Base-by-base conservation (phyloP, 208 protist genomes). In the Wallacemonas sp. region DNA sequence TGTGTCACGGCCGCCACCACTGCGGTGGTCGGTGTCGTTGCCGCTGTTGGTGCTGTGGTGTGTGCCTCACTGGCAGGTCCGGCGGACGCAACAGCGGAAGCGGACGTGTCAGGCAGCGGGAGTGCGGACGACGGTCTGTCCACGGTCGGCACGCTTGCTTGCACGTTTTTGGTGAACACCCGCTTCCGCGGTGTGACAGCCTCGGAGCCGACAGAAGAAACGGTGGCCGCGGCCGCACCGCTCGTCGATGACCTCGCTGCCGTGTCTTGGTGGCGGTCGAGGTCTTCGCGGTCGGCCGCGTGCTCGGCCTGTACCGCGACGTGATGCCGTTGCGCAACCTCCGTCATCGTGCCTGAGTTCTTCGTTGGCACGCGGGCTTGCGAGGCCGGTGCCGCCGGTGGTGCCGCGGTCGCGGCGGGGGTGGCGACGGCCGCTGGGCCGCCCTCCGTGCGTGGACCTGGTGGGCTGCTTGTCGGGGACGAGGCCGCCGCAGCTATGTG, bases 81-180 rank as follows among this genome's bases (percentile, higher is more conserved):
- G n/a, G n/a, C 15, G 19, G 0, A 12, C 41, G 41, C 15, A n/a
- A 12, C 41, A 12, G 41, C 6, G 41, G 41, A 21, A 0, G 41
- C 22, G 15, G 15, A 12, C 8, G 19, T 12, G 15, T 12, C 15
- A 19, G 3, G n/a, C 9, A 21, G 9, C 5, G 50, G 50, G 30
- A 57, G 50, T 3, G 50, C 50, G 5, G 50, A 57, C 3, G 50
- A 57, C 15, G 50, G 50, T 9, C 50, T 17, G 32, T 57, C 50
- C 5, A 57, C 50, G n/a, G 50, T 57, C 9, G 24, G n/a, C n/a
- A 37, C 50, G 15, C 50, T 21, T 13, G 21, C 29, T 32, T 57
- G 50, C 10, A 57, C 50, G 13, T 4, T 38, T 32, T 57, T 57
- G n/a, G 50, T 57, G 50, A 57, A 57, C 12, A 0, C 38, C 12